Evolutionary conservation across 495 filamentous ascomycete genomes (phyloP).

Genomic region (Penicillium manginii): DNA sequence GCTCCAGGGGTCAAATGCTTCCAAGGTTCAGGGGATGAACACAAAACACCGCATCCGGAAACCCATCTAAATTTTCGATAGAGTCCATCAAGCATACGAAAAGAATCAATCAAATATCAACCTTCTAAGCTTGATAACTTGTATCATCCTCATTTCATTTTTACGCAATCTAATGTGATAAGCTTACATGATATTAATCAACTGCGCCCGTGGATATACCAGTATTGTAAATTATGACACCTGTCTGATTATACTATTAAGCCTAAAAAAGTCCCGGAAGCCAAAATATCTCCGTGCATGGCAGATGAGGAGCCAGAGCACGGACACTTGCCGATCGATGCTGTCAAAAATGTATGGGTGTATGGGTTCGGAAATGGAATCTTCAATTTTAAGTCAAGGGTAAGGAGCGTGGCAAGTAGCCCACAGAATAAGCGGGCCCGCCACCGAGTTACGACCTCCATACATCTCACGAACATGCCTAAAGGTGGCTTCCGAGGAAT

Average conservation of each 20-base stretch:
- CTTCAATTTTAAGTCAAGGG: background rate
- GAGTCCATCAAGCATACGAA: too few relatives aligned
- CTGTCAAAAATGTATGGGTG: slow-evolving; percentile 7
- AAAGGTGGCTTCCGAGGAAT: background rate
- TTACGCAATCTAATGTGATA: too few relatives aligned
- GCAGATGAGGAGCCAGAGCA: background rate
- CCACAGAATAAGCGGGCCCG: background rate
- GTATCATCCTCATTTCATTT: too few relatives aligned
- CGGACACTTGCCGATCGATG: background rate
- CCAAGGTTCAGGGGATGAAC: slow-evolving; percentile 9
- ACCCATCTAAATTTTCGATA: background rate
- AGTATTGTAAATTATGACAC: background rate
- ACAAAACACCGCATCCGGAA: slow-evolving; percentile 13
- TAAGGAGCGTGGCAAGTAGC: background rate
- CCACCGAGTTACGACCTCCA: background rate
- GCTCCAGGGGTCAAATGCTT: background rate
- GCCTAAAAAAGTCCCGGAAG: slow-evolving; percentile 1
- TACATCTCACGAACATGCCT: background rate
- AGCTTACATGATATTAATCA: too few relatives aligned
- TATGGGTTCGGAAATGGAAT: slow-evolving; percentile 9
- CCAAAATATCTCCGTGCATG: background rate
- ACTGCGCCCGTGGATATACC: too few relatives aligned
- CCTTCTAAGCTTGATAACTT: too few relatives aligned
- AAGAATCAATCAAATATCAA: too few relatives aligned
- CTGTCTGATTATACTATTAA: background rate